Evolutionary conservation across 2,329 filamentous ascomycete genomes (phyloP).

Genomic region (Aciculosporium take): DNA sequence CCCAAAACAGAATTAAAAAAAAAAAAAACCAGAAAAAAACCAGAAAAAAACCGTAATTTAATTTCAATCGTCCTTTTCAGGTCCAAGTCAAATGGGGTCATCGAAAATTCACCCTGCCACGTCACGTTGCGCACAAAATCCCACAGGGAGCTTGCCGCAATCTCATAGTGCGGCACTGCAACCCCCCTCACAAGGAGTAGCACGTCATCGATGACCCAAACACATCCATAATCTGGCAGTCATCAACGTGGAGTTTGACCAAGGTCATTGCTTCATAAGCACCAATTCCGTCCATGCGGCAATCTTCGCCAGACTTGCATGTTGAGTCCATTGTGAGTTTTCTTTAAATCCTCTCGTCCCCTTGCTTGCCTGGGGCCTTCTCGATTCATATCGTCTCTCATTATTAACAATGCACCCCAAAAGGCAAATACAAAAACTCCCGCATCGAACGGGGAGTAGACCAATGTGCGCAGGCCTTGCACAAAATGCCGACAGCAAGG

Average conservation of each 20-base stretch:
- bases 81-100: slow-evolving; percentile 56
- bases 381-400: too few relatives aligned
- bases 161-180: slow-evolving; percentile 49
- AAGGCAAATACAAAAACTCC: slow-evolving; percentile 49
- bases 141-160: slow-evolving; percentile 57
- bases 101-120: slow-evolving; percentile 51
- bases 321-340: slow-evolving; percentile 44
- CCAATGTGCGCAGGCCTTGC: slow-evolving; percentile 52
- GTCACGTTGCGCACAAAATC: slow-evolving; percentile 51
- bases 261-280: slow-evolving; percentile 50
- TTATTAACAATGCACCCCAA: slow-evolving; percentile 3
- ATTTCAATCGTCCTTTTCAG: slow-evolving; percentile 24
- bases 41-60: background rate
- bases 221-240: slow-evolving; percentile 72
- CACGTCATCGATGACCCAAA: slow-evolving; percentile 56
- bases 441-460: slow-evolving; percentile 59
- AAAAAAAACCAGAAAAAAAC: too few relatives aligned
- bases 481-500: slow-evolving; percentile 10
- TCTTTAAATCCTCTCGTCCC: background rate
- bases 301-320: slow-evolving; percentile 64
- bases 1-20: too few relatives aligned
- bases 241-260: slow-evolving; percentile 45
- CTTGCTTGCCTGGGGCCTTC: background rate
- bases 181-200: slow-evolving; percentile 44
- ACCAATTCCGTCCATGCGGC: slow-evolving; percentile 68